phyloP scores from a whole-genome alignment of 495 filamentous ascomycete species.

The Chaetomium cochliodes region DNA sequence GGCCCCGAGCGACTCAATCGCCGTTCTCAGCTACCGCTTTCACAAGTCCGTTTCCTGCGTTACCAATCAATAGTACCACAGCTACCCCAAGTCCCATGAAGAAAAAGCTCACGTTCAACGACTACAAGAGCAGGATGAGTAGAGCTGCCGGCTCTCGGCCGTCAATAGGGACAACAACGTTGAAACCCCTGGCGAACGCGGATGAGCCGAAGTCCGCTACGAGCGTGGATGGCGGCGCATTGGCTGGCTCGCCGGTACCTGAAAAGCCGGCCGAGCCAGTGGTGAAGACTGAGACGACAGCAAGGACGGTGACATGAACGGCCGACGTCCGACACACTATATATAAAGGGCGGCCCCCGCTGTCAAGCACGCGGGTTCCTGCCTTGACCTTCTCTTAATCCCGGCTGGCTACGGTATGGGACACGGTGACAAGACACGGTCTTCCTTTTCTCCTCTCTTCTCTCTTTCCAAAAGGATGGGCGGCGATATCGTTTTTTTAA shows the following conservation, averaged over 20 bases:
- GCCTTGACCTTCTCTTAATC: neutral
- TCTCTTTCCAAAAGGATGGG: conserved; percentile 4
- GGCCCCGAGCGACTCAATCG: conserved; percentile 50
- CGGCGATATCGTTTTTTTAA: conserved; percentile 3
- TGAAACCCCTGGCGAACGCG: conserved; percentile 38
- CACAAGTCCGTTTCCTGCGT: conserved; percentile 45
- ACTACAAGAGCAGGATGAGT: conserved; percentile 58
- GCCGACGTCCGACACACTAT: conserved; percentile 25
- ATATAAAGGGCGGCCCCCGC: conserved; percentile 17
- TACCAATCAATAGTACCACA: conserved; percentile 44
- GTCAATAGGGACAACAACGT: conserved; percentile 33
- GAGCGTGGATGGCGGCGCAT: conserved; percentile 28
- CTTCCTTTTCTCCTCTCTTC: conserved; percentile 1
- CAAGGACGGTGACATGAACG: neutral
- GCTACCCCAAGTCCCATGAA: conserved; percentile 60
- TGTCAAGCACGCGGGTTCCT: neutral
- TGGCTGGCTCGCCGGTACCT: conserved; percentile 26
- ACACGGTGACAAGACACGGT: neutral
- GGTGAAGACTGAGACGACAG: neutral
- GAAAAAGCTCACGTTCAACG: conserved; percentile 73
- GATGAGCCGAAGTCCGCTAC: conserved; percentile 44
- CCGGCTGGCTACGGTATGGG: neutral
- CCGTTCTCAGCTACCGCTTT: conserved; percentile 44
- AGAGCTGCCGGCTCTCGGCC: conserved; percentile 48
- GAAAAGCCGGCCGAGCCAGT: conserved; percentile 30